phyloP scores from a whole-genome alignment of 2,329 filamentous ascomycete species.

The Neurospora sp. region DNA sequence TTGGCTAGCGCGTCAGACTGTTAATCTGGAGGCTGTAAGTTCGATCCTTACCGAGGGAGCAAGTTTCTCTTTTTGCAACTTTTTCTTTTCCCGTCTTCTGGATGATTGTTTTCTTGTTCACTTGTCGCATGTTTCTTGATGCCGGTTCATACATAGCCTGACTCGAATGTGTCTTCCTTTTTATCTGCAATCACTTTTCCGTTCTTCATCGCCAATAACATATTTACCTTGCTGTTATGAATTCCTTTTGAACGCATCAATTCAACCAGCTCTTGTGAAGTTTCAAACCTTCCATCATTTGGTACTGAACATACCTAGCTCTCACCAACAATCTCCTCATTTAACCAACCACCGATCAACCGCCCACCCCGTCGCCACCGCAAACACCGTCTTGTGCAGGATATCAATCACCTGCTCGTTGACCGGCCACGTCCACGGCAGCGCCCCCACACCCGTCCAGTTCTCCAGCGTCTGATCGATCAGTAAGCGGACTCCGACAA shows the following conservation, averaged over 20 bases:
- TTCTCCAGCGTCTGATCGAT: constrained; percentile 17
- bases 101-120: background rate
- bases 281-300: background rate
- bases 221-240: too few species aligned
- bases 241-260: too few species aligned
- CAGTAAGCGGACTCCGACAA: constrained; percentile 11
- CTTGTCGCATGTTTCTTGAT: background rate
- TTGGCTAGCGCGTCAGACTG: background rate
- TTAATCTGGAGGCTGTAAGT: too few species aligned
- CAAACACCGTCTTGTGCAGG: constrained; percentile 13
- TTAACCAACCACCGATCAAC: constrained; percentile 11
- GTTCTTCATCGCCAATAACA: background rate
- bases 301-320: too few species aligned
- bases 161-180: background rate
- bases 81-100: background rate
- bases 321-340: background rate
- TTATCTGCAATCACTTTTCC: background rate
- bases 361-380: constrained; percentile 13
- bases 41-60: background rate
- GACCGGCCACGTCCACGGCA: constrained; percentile 16
- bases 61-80: background rate
- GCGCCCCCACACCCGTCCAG: constrained; percentile 12
- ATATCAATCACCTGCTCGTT: constrained; percentile 14
- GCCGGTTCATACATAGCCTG: background rate
- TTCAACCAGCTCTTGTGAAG: background rate